Base-by-base conservation (phyloP, 192 early-diverging fungal species). In the Rhizoclosmatium sp. region DNA sequence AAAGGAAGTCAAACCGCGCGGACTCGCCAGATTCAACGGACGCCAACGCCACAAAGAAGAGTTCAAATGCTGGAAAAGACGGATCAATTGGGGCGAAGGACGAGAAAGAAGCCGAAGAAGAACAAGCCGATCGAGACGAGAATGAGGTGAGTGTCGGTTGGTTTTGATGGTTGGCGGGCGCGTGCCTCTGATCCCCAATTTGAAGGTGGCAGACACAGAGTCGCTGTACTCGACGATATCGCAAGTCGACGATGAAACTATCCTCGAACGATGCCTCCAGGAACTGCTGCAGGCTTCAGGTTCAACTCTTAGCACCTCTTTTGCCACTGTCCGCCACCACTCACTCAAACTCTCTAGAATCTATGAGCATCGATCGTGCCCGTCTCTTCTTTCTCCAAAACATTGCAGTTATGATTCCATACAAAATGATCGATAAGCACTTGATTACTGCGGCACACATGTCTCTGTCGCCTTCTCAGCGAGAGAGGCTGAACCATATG, bases 361-460 rank as follows among this genome's bases (percentile, higher is more conserved):
- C 62, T 10, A 72, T 72, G 70, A 59, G 23, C 45, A 14, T 47
- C 23, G n/a, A 21, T 21, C 10, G 70, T 23, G 70, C 70, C 4
- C 9, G 39, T 14, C 31, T 72, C 14, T 72, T 45, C 31, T 23
- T 72, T 39, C 19, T 54, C 16, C 54, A 72, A 21, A 72, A 31
- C 2, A 12, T 47, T 2, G 70, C 44, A 9, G 54, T 54, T 9
- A n/a, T 72, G 70, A 45, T 59, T 44, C 58, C 70, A 2, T 59
- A 48, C 39, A 72, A 59, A 47, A 21, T 72, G 70, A 59, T 72
- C 10, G 70, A 72, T 41, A n/a, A 31, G 49, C 5, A 19, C 7
- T 10, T 72, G 19, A 59, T 72, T 23, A 23, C 21, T 40, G n/a
- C 70, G 7, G 70, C 54, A 23, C 56, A 72, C 14, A 16, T 59